Conservation (phyloP, 225 moss, liverwort and hornwort species). For the Lunularia cruciata region DNA sequence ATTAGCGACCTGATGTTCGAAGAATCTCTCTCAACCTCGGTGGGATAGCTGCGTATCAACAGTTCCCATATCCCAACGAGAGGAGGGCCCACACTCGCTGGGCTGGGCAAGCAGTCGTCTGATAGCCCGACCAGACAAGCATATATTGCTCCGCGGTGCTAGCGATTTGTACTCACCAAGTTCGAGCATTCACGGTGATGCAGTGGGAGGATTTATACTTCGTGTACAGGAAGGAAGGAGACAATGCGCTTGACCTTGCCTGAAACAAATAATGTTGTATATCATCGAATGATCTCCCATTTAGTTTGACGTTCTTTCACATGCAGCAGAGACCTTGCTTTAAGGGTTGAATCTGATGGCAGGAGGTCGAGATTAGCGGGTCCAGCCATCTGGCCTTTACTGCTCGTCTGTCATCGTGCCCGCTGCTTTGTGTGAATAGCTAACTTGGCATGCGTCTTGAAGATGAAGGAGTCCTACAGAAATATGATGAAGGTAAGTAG, state of each 20-base stretch:
- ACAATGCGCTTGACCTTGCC: not conserved
- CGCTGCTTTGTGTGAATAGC: not conserved
- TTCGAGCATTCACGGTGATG: not conserved
- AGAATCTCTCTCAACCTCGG: not conserved
- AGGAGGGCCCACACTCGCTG: no score
- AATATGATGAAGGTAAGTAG: not conserved
- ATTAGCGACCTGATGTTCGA: no score
- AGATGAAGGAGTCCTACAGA: conserved; percentile 12
- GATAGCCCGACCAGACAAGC: no score
- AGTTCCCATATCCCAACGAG: not conserved
- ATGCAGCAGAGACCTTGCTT: no score
- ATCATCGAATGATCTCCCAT: no score
- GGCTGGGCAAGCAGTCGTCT: no score
- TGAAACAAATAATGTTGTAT: no score
- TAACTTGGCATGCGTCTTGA: conserved; percentile 3
- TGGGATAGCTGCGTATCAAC: not conserved
- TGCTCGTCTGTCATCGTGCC: not conserved
- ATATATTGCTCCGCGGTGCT: no score
- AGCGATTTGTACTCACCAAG: no score
- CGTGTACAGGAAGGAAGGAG: not conserved
- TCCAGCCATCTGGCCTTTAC: no score
- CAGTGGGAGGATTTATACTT: not conserved
- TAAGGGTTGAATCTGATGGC: not conserved
- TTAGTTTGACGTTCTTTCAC: no score
- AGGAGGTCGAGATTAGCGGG: not conserved